Evolutionary conservation across 352 stramenopile species (phyloP), one percentile per base, ranked within the genome.

Genomic region (Peronosclerospora sorghi): DNA sequence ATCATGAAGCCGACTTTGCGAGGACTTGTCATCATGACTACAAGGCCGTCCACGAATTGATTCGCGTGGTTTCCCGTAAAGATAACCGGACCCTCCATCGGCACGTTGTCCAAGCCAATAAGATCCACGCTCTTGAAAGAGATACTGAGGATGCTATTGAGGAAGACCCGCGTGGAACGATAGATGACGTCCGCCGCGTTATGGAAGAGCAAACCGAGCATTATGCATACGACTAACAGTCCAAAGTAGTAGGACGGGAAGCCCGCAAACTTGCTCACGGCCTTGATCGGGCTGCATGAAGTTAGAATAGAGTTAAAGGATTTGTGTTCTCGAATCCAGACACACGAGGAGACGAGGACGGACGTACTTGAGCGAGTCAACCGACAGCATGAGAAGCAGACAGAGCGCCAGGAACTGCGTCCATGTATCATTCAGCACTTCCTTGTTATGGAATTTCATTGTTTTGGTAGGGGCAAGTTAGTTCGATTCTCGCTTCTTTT

Each of bases 1-100:
- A 98, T 97, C 26, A 99, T 69, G 51, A 98, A 97, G n/a, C 86
- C 93, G 20, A 86, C 86, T 51, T 96, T 97, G 39, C 94, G 86
- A 20, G 88, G 76, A 43, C 75, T 97, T 0, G 80, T 97, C 66
- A 94, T 96, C 64, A 93, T 95, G 42, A 98, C 90, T 45, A 97
- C 90, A 26, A 98, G 68, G 3, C 79, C 94, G 62, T 99, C 96
- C 27, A 98, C 93, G 55, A 99, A 99, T 65, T 99, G 96, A 68
- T 99, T 99, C 20, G 93, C 86, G 70, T 99, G 96, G 69, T 98
- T 98, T 14, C 80, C 93, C 13, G 87, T 96, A 62, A 98, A 98
- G 57, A 98, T 98, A 3, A 98, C 89, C 2, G 96, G 96, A 0
- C 95, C 95, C 45, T 98, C 89, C 19, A 65, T 67, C 0, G 96